Conservation (phyloP, 495 filamentous ascomycete species). For the Penicillium soppii region DNA sequence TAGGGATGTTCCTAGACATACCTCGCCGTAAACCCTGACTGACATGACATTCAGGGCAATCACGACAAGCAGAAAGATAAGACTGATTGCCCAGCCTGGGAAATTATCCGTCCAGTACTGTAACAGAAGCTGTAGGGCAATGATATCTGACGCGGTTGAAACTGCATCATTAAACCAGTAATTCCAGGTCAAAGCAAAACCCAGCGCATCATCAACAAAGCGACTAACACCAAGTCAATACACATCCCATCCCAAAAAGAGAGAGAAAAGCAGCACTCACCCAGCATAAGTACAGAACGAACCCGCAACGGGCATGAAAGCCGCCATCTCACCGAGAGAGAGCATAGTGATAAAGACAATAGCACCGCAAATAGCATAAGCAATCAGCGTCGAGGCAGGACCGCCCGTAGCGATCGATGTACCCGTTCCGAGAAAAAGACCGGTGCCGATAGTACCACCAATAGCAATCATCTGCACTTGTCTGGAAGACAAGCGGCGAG, state of each 20-base stretch:
- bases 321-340: constrained; percentile 50
- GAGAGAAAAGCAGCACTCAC: constrained; percentile 23
- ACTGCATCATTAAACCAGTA: constrained; percentile 63
- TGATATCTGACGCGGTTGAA: constrained; percentile 53
- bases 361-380: constrained; percentile 46
- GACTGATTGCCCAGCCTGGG: constrained; percentile 49
- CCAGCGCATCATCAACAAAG: constrained; percentile 57
- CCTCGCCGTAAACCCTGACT: constrained; percentile 55
- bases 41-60: constrained; percentile 50
- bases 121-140: constrained; percentile 53
- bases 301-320: constrained; percentile 50
- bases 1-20: constrained; percentile 16
- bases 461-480: constrained; percentile 66
- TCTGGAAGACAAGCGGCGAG: constrained; percentile 41
- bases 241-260: not conserved
- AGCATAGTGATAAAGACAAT: constrained; percentile 54
- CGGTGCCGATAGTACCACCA: constrained; percentile 65
- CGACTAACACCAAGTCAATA: constrained; percentile 34
- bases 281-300: constrained; percentile 54
- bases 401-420: constrained; percentile 58
- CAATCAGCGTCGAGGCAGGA: constrained; percentile 62
- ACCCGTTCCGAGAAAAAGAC: constrained; percentile 62
- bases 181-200: constrained; percentile 54
- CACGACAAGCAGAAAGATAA: constrained; percentile 53
- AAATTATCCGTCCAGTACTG: constrained; percentile 54